phyloP scores from a whole-genome alignment of 768 basidiomycete species.

The Fomitopsis serialis region DNA sequence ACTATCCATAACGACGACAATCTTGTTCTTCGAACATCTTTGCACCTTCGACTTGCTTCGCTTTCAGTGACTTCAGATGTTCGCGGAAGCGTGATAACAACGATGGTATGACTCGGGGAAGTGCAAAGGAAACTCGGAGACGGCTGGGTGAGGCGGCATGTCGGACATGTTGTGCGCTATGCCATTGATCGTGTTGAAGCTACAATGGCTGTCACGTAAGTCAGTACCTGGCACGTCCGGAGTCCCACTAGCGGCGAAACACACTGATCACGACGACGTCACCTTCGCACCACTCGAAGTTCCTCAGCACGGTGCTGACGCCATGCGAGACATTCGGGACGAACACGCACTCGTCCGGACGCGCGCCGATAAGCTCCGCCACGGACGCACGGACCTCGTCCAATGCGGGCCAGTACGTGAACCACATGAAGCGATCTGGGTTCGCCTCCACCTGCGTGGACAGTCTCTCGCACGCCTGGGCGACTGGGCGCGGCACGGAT shows the following conservation, averaged over 20 bases:
- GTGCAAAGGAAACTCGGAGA: slow-evolving; percentile 41
- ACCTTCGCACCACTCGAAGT: slow-evolving; percentile 55
- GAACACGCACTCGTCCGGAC: slow-evolving; percentile 48
- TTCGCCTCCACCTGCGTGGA: slow-evolving; percentile 42
- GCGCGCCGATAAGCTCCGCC: slow-evolving; percentile 42
- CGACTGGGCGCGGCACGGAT: slow-evolving; percentile 48
- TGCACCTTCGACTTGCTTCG: not conserved
- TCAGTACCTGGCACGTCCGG: not conserved
- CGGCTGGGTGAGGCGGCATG: slow-evolving; percentile 42
- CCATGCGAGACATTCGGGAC: slow-evolving; percentile 59
- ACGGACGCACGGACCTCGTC: slow-evolving; percentile 37
- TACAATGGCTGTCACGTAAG: slow-evolving; percentile 39
- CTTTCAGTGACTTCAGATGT: slow-evolving; percentile 26
- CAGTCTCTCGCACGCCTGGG: slow-evolving; percentile 37
- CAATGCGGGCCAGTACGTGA: slow-evolving; percentile 31
- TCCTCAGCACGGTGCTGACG: slow-evolving; percentile 56
- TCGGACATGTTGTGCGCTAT: slow-evolving; percentile 53
- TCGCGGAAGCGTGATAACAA: slow-evolving; percentile 43
- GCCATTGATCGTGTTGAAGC: slow-evolving; percentile 47
- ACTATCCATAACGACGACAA: slow-evolving; percentile 62
- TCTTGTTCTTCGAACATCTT: slow-evolving; percentile 28
- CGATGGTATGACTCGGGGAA: slow-evolving; percentile 54
- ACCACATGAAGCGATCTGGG: slow-evolving; percentile 50
- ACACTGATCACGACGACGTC: slow-evolving; percentile 62
- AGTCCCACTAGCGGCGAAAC: slow-evolving; percentile 16